Percentiles rank a stretch among this genome's conserved stretches.
These are phyloP conservation scores for Erythrophleum fordii DNA, from an alignment of 306 rosid genomes.

Conservation along the genomic window DNA sequence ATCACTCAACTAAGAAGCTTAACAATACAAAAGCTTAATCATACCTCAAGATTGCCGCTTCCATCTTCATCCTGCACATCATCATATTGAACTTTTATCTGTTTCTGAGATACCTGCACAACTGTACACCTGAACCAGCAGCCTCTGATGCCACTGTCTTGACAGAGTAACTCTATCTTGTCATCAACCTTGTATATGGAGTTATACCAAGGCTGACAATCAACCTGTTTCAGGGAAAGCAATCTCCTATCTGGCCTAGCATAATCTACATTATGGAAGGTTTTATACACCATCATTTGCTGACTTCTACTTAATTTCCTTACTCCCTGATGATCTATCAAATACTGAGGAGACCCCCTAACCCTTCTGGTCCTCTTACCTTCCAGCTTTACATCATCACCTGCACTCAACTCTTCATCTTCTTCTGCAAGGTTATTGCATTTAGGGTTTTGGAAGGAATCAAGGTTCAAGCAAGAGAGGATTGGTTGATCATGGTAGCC, in stretches of 20 bases:
- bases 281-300: conserved; percentile 54
- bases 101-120: conserved; percentile 69
- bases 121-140: conserved; percentile 98
- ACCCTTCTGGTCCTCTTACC: conserved; percentile 76
- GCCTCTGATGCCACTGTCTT: conserved; percentile 98
- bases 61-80: conserved; percentile 93
- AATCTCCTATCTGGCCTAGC: conserved; percentile 54
- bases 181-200: conserved; percentile 63
- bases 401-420: conserved; percentile 59
- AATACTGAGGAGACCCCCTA: conserved; percentile 51
- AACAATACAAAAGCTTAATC: conserved; percentile 22
- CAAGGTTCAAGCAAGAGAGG: conserved; percentile 74
- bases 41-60: conserved; percentile 88
- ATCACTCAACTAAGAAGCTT: background rate
- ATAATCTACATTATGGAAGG: conserved; percentile 50
- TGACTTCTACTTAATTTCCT: conserved; percentile 56
- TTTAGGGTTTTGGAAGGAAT: conserved; percentile 45
- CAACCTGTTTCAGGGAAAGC: conserved; percentile 57
- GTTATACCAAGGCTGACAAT: conserved; percentile 56
- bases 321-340: conserved; percentile 51
- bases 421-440: conserved; percentile 58
- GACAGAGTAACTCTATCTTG: conserved; percentile 92
- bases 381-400: conserved; percentile 60
- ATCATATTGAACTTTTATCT: conserved; percentile 75
- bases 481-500: conserved; percentile 85